Conservation (phyloP, 1,139 yeast species). For the Debaryomyces nepalensis region DNA sequence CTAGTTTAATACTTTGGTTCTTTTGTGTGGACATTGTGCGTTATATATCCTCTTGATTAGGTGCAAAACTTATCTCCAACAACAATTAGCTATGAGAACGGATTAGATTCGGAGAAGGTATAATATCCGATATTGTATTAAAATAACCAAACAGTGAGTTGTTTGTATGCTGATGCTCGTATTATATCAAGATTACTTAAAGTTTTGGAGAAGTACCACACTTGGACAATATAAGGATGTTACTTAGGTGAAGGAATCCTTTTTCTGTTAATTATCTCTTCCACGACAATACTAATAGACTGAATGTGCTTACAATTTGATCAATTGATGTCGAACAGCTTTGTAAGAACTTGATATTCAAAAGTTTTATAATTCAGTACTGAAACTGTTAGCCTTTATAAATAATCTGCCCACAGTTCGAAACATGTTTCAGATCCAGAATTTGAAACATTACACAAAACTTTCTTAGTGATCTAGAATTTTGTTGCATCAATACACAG, state of each 20-base stretch:
- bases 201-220: constrained; percentile 9
- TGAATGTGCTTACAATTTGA: background rate
- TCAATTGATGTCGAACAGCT: constrained; percentile 2
- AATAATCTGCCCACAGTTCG: constrained; percentile 6
- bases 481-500: constrained; percentile 7
- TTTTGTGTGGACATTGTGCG: constrained; percentile 1
- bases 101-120: constrained; percentile 1
- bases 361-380: constrained; percentile 10
- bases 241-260: background rate
- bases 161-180: background rate
- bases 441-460: constrained; percentile 25
- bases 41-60: constrained; percentile 2
- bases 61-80: constrained; percentile 2
- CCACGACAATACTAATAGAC: background rate
- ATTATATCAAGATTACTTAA: background rate
- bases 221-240: constrained; percentile 6
- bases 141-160: background rate
- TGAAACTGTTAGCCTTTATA: constrained; percentile 19
- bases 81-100: background rate
- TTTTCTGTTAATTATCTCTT: background rate
- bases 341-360: constrained; percentile 9
- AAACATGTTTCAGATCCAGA: constrained; percentile 26
- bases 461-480: constrained; percentile 11
- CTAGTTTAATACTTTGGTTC: constrained; percentile 2
- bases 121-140: background rate